Percentiles rank a stretch among this genome's conserved stretches.
These are phyloP conservation scores for Vitis hybrid DNA, from an alignment of 177 flowering plant genomes.

Conservation along the genomic window DNA sequence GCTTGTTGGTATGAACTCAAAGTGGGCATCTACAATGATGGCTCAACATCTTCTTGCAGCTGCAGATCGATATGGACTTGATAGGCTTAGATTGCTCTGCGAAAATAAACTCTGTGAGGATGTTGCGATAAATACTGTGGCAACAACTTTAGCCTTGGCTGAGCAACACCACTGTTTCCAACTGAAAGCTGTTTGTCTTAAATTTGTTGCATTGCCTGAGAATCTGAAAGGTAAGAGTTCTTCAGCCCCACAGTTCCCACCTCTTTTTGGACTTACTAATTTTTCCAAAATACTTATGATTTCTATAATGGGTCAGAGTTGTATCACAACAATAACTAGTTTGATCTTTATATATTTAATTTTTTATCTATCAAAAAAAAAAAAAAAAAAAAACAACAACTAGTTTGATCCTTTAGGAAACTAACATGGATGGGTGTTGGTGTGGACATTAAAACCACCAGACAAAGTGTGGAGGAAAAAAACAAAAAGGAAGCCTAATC, in stretches of 20 bases:
- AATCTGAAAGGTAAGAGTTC: slow-evolving; percentile 31
- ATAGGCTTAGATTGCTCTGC: slow-evolving; percentile 53
- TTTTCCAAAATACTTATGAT: no score
- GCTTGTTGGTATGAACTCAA: slow-evolving; percentile 30
- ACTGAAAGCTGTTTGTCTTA: slow-evolving; percentile 59
- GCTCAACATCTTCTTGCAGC: slow-evolving; percentile 68
- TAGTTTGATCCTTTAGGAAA: no score
- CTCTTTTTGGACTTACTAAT: not conserved
- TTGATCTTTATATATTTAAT: no score
- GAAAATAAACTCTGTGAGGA: slow-evolving; percentile 60
- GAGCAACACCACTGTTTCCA: slow-evolving; percentile 63
- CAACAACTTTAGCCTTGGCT: slow-evolving; percentile 67
- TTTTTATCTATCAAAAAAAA: no score
- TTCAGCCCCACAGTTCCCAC: not conserved
- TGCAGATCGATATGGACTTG: slow-evolving; percentile 63
- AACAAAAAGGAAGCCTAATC: no score
- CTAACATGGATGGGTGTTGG: not conserved
- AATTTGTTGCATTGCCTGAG: slow-evolving; percentile 48
- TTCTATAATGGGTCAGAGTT: no score
- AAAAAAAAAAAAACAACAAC: no score
- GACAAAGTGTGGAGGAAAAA: no score
- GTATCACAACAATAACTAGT: no score
- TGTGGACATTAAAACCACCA: not conserved
- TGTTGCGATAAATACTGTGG: slow-evolving; percentile 56
- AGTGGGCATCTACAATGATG: slow-evolving; percentile 47